Base-by-base conservation (phyloP, 805 yeast species). In the Cyberlindnera subsufficiens region DNA sequence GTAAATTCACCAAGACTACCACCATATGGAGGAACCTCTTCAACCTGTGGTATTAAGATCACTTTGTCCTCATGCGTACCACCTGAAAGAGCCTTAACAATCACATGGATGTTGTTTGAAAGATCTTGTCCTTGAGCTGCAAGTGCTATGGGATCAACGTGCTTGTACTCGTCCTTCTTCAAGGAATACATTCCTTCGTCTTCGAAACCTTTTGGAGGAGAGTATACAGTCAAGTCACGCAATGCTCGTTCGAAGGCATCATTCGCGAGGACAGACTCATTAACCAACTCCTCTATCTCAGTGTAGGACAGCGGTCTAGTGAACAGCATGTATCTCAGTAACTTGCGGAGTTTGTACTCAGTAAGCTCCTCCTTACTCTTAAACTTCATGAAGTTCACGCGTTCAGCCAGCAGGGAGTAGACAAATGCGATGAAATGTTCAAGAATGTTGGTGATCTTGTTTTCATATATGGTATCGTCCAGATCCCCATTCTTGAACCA, bases 391-490 rank as follows among this genome's bases (percentile, higher is more conserved):
- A 87, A 72, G 39, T 75, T 75, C 3, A 77, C 60, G 46, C 95
- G 81, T 52, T 87, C 95, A 1, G 85, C 78, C 16, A 89, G 58
- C 9, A 88, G 50, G 38, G 78, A 77, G 46, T 88, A 83, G 45
- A 89, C 64, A 47, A 82, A 82, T 29, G 80, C 77, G 37, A 89
- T 56, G 48, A 88, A 81, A 53, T 88, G 96, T 55, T 90, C 97
- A 17, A 88, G 66, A 64, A 91, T 76, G 43, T 77, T 75, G 3
- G 72, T 67, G 1, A 79, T 65, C 44, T 67, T 69, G 18, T 63
- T 68, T 33, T 72, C 76, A 27, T 68, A 69, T 11, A 74, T 75
- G 17, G 80, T 81, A 29, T 71, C 65, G 2, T 53, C 55, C 4
- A 54, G 44, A 14, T 51, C 49, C 3, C 54, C 54, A 16, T 71